Evolutionary conservation across 768 basidiomycete genomes (phyloP).

Genomic region (Flagelloscypha sp.): DNA sequence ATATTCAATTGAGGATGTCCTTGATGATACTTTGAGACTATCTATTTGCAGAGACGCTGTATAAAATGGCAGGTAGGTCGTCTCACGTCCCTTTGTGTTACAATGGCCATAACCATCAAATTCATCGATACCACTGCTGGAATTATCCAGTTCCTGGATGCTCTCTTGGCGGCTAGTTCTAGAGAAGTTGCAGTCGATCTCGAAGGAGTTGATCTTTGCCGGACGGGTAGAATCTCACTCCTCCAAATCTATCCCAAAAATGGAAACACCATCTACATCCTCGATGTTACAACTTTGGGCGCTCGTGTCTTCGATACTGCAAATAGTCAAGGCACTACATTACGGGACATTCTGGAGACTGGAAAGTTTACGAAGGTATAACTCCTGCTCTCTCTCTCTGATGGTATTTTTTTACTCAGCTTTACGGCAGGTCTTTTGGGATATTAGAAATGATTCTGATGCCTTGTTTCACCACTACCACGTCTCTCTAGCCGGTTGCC

Average conservation of each 20-base stretch:
- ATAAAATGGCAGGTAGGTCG: too few species aligned
- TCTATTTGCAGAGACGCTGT: too few species aligned
- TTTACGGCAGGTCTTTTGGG: conserved; percentile 22
- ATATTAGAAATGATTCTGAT: conserved; percentile 27
- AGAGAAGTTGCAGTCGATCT: conserved; percentile 31
- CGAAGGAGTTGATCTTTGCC: conserved; percentile 26
- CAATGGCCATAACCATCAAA: too few species aligned
- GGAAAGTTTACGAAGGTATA: conserved; percentile 16
- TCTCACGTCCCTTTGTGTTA: too few species aligned
- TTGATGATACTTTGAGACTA: too few species aligned
- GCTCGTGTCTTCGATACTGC: conserved; percentile 19
- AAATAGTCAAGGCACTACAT: conserved; percentile 15
- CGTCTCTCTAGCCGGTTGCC: conserved; percentile 20
- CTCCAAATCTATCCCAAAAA: conserved; percentile 21
- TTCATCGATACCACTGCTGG: too few species aligned
- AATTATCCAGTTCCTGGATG: too few species aligned
- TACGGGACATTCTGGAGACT: conserved; percentile 16
- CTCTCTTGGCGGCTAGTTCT: too few species aligned
- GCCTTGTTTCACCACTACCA: conserved; percentile 22
- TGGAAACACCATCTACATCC: conserved; percentile 23
- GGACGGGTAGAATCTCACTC: conserved; percentile 21
- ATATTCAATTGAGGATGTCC: too few species aligned
- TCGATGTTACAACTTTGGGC: conserved; percentile 26
- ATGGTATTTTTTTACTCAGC: too few species aligned
- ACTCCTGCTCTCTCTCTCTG: conserved; percentile 6